Conservation (phyloP, 805 yeast genomes). For the Candida saitoana region DNA sequence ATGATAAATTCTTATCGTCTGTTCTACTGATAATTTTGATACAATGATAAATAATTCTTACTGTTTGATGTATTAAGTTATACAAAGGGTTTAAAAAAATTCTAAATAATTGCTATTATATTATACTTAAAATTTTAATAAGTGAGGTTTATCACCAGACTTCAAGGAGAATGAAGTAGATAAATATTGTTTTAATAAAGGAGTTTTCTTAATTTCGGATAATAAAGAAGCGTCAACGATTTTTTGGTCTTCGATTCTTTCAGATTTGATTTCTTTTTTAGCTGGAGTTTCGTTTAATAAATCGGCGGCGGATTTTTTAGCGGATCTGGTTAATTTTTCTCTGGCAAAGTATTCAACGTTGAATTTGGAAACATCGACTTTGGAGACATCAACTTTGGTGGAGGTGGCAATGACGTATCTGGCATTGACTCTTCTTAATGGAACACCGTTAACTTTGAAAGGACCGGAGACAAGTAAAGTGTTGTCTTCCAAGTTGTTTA, state of each 20-base stretch:
- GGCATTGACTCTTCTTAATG: slow-evolving; percentile 98
- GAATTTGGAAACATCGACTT: slow-evolving; percentile 86
- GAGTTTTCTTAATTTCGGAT: slow-evolving; percentile 94
- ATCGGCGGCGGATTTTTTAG: slow-evolving; percentile 81
- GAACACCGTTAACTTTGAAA: slow-evolving; percentile 99
- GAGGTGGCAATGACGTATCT: slow-evolving; percentile 99
- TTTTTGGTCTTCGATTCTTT: slow-evolving; percentile 97
- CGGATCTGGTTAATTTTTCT: slow-evolving; percentile 77
- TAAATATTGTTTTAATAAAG: slow-evolving; percentile 94
- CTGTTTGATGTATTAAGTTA: slow-evolving; percentile 25
- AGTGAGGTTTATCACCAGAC: slow-evolving; percentile 98
- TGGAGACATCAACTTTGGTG: slow-evolving; percentile 76
- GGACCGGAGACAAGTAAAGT: slow-evolving; percentile 97
- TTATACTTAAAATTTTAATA: slow-evolving; percentile 80
- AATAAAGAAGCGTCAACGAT: slow-evolving; percentile 86
- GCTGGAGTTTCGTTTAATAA: slow-evolving; percentile 75
- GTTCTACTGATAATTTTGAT: too few species aligned
- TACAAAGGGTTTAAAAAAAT: slow-evolving; percentile 18
- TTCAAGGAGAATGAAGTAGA: slow-evolving; percentile 93
- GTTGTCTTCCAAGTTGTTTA: slow-evolving; percentile 96
- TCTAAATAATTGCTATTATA: not conserved
- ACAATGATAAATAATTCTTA: not conserved
- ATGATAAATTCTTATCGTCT: too few species aligned
- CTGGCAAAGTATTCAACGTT: slow-evolving; percentile 93
- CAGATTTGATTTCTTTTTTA: slow-evolving; percentile 85